Evolutionary conservation across 2,329 filamentous ascomycete species (phyloP).

Genomic region (Helotiales sp.): DNA sequence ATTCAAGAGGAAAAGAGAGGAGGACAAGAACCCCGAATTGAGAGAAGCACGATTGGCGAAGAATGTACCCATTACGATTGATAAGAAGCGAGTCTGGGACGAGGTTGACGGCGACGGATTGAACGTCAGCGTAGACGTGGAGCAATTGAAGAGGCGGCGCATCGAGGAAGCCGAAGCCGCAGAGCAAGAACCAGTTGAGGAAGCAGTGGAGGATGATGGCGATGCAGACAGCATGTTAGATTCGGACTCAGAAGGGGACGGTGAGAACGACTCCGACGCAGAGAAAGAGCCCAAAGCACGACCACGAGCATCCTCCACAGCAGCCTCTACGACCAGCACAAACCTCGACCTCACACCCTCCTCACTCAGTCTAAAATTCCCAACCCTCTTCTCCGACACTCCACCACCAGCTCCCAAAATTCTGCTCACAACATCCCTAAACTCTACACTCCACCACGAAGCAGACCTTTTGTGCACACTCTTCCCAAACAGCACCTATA

Average conservation of each 20-base stretch:
- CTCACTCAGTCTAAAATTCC: constrained; percentile 65
- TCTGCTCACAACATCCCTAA: constrained; percentile 87
- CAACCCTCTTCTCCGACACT: constrained; percentile 63
- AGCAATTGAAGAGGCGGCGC: constrained; percentile 61
- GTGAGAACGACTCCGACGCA: constrained; percentile 50
- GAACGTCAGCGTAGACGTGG: constrained; percentile 59
- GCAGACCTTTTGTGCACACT: constrained; percentile 78
- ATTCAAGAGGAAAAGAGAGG: constrained; percentile 80
- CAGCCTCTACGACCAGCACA: constrained; percentile 63
- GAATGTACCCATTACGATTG: constrained; percentile 82
- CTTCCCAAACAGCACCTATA: constrained; percentile 82
- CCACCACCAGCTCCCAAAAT: constrained; percentile 75
- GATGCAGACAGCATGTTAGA: constrained; percentile 80
- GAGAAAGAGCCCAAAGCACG: constrained; percentile 48
- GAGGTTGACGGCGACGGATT: constrained; percentile 68
- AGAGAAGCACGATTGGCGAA: constrained; percentile 73
- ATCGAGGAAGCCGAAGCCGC: constrained; percentile 55
- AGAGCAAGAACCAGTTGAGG: constrained; percentile 50
- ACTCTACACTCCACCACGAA: constrained; percentile 85
- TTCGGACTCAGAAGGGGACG: constrained; percentile 52
- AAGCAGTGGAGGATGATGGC: constrained; percentile 54
- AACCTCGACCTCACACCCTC: constrained; percentile 68
- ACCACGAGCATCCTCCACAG: constrained; percentile 47
- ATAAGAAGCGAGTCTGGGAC: constrained; percentile 90
- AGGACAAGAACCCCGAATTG: constrained; percentile 80